These are phyloP conservation scores for Chaetomium fimeti DNA, from an alignment of 495 filamentous ascomycete genomes.

Conservation along the genomic window DNA sequence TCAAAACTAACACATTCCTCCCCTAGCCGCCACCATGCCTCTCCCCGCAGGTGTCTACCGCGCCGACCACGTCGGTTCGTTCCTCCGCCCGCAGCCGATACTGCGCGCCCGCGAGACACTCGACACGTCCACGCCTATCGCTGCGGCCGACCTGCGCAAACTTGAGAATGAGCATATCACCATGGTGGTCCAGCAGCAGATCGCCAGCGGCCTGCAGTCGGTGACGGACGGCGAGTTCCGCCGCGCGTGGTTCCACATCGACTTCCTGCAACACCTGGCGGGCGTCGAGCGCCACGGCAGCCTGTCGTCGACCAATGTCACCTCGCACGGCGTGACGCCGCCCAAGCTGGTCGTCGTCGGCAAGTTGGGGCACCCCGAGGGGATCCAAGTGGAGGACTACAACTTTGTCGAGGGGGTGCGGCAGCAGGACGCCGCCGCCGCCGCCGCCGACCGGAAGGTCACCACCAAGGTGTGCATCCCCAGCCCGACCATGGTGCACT, in stretches of 20 bases:
- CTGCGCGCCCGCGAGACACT: constrained; percentile 46
- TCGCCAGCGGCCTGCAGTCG: constrained; percentile 59
- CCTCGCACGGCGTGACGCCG: constrained; percentile 45
- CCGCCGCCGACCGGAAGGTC: constrained; percentile 22
- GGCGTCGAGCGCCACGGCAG: constrained; percentile 46
- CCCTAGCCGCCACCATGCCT: constrained; percentile 34
- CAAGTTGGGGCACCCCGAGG: constrained; percentile 46
- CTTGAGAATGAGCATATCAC: constrained; percentile 68
- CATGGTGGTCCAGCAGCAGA: constrained; percentile 58
- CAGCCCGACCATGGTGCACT: constrained; percentile 65
- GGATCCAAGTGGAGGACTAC: constrained; percentile 59
- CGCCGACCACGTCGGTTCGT: constrained; percentile 52
- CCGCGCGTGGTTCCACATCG: constrained; percentile 51
- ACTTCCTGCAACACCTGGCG: constrained; percentile 46
- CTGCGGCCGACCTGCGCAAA: constrained; percentile 43
- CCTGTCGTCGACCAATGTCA: constrained; percentile 45
- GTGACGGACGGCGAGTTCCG: constrained; percentile 74
- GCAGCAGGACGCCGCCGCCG: constrained; percentile 41
- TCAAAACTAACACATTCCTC: constrained; percentile 1
- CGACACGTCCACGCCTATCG: constrained; percentile 47
- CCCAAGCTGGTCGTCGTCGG: constrained; percentile 47
- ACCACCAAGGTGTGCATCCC: constrained; percentile 65
- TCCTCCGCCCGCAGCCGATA: constrained; percentile 44
- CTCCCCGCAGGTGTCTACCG: constrained; percentile 50
- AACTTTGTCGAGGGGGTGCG: constrained; percentile 49